phyloP scores from a whole-genome alignment of 176 grass and related monocot genomes.

The Calamus simplicifolius region DNA sequence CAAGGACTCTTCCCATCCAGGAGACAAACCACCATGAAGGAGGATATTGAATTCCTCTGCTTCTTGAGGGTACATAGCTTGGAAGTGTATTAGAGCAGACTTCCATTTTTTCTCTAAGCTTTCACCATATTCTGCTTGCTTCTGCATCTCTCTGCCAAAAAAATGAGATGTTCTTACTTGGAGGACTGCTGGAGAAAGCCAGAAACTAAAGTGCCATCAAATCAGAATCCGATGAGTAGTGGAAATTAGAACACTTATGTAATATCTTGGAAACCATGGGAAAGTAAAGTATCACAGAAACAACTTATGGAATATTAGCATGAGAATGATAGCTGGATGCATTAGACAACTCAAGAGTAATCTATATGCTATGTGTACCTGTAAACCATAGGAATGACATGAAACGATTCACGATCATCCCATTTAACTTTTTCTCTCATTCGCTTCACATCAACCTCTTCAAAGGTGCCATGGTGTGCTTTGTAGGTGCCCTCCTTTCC shows the following conservation, averaged over 20 bases:
- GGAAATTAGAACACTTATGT: too few species aligned
- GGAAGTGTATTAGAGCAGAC: background rate
- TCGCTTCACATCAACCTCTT: slow-evolving; percentile 2
- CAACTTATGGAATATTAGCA: too few species aligned
- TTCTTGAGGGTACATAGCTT: slow-evolving; percentile 1
- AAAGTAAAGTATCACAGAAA: too few species aligned
- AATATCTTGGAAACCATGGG: too few species aligned
- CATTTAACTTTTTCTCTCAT: slow-evolving; percentile 5
- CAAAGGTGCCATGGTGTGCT: slow-evolving; percentile 13
- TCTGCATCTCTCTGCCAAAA: slow-evolving; percentile 4
- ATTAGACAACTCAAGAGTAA: background rate
- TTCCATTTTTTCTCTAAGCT: slow-evolving; percentile 3
- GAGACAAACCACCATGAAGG: background rate
- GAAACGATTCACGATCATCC: background rate
- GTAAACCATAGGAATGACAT: slow-evolving; percentile 9
- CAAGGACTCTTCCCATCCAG: background rate
- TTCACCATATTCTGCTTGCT: background rate
- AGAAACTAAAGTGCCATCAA: too few species aligned
- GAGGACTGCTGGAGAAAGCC: too few species aligned
- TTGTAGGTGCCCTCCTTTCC: background rate
- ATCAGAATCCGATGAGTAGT: too few species aligned
- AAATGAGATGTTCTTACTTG: too few species aligned
- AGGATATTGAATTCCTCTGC: slow-evolving; percentile 1
- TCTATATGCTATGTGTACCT: background rate
- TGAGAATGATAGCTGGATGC: too few species aligned